Percentiles rank a stretch among this genome's conserved stretches.
These are phyloP conservation scores for Termitomyces sp. DNA, from an alignment of 768 basidiomycete genomes.

Conservation along the genomic window DNA sequence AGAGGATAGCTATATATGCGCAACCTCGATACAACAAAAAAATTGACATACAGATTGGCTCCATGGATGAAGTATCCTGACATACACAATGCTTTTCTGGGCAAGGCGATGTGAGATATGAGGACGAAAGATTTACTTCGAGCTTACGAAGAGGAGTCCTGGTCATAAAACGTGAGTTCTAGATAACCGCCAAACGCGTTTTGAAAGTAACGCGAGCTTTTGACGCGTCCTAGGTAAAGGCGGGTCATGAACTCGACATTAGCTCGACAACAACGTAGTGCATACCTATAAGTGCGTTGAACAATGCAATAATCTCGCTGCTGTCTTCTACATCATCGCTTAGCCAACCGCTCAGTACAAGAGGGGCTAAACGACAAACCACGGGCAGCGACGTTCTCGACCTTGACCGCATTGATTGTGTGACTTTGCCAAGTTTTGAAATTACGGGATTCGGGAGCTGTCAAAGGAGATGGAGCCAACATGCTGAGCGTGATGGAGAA, in stretches of 20 bases:
- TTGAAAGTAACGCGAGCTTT: constrained; percentile 40
- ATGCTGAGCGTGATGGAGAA: constrained; percentile 8
- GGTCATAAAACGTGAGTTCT: constrained; percentile 52
- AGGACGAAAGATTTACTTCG: neutral
- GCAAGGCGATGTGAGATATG: neutral
- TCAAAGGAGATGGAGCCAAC: constrained; percentile 14
- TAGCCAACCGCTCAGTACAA: neutral
- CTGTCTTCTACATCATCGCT: constrained; percentile 26
- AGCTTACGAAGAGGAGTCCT: constrained; percentile 50
- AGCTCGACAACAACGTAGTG: neutral
- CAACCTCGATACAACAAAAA: neutral
- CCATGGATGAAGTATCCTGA: constrained; percentile 59
- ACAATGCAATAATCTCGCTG: constrained; percentile 53
- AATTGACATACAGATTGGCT: constrained; percentile 48
- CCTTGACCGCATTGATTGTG: constrained; percentile 44
- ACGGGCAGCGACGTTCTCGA: constrained; percentile 46
- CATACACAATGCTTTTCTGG: constrained; percentile 68
- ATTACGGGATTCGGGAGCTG: constrained; percentile 23
- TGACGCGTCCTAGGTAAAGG: constrained; percentile 46
- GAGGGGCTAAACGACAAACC: constrained; percentile 24
- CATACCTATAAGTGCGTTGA: constrained; percentile 56
- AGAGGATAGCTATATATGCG: constrained; percentile 20
- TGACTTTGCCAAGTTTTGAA: constrained; percentile 28
- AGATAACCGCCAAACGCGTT: constrained; percentile 39
- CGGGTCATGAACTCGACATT: neutral